Conservation (phyloP, 2,329 filamentous ascomycete species). For the Hymenotorrendiella dingleyae region DNA sequence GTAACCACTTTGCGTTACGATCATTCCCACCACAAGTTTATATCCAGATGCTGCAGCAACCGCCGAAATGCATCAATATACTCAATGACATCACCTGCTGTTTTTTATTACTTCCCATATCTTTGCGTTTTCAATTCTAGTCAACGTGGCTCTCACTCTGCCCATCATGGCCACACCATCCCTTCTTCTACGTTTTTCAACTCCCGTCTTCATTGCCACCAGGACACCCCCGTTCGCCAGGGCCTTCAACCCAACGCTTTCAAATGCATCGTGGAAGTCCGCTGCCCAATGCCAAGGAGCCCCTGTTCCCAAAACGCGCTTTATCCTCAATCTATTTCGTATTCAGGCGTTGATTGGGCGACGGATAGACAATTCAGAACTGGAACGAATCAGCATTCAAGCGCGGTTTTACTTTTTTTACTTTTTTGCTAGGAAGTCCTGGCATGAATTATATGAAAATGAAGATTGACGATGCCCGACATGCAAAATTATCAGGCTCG, state of each 20-base stretch:
- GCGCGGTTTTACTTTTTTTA: not conserved
- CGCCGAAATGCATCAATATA: not conserved
- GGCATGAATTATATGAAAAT: not conserved
- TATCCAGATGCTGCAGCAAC: not conserved
- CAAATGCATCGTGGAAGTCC: not conserved
- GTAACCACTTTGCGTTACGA: not conserved
- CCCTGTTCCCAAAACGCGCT: not conserved
- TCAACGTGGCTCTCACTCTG: not conserved
- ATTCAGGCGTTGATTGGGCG: too few species aligned
- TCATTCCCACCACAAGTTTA: not conserved
- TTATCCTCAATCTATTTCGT: not conserved
- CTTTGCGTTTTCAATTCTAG: not conserved
- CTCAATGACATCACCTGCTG: constrained; percentile 4
- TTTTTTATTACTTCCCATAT: not conserved
- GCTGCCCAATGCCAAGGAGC: not conserved
- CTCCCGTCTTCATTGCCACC: not conserved
- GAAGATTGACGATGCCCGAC: not conserved
- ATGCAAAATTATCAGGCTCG: too few species aligned
- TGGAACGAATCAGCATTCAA: not conserved
- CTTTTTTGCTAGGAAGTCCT: not conserved
- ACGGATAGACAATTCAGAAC: not conserved
- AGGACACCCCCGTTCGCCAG: not conserved
- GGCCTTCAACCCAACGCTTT: not conserved
- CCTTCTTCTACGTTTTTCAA: too few species aligned
- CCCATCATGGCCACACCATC: too few species aligned